Conservation (phyloP, 2,329 filamentous ascomycete genomes). For the Bipolaris oryzae region DNA sequence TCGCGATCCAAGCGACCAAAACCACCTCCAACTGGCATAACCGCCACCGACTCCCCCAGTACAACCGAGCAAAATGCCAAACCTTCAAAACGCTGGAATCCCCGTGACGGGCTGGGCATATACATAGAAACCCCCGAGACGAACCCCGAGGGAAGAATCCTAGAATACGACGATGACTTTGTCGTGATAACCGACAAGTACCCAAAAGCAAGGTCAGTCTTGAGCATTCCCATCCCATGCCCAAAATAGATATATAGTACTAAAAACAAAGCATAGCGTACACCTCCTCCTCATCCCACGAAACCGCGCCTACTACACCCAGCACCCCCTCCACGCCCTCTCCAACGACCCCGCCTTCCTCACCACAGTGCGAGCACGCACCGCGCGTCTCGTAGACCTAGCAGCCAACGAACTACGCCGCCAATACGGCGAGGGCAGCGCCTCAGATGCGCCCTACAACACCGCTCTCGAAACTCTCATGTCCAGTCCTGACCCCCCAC, state of each 20-base stretch:
- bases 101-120: conserved; percentile 66
- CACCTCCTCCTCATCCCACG: conserved; percentile 90
- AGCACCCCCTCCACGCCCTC: conserved; percentile 80
- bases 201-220: conserved; percentile 67
- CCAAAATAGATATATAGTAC: not conserved
- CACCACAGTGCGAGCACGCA: conserved; percentile 65
- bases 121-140: conserved; percentile 70
- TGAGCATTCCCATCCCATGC: not conserved
- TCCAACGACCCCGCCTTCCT: conserved; percentile 71
- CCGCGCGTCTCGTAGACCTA: conserved; percentile 64
- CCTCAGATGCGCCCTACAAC: conserved; percentile 66
- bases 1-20: conserved; percentile 48
- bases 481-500: conserved; percentile 48
- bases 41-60: conserved; percentile 8
- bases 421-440: conserved; percentile 67
- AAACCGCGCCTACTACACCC: conserved; percentile 61
- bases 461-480: conserved; percentile 59
- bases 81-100: conserved; percentile 35
- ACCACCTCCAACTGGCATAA: conserved; percentile 8
- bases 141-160: conserved; percentile 64
- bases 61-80: conserved; percentile 24
- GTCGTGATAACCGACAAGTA: conserved; percentile 82
- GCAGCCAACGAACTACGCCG: conserved; percentile 78
- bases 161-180: conserved; percentile 71
- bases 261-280: conserved; percentile 59